Evolutionary conservation across 345 rosid genomes (phyloP), one percentile per base, ranked within the genome.

Genomic region (Nasturtium officinale): DNA sequence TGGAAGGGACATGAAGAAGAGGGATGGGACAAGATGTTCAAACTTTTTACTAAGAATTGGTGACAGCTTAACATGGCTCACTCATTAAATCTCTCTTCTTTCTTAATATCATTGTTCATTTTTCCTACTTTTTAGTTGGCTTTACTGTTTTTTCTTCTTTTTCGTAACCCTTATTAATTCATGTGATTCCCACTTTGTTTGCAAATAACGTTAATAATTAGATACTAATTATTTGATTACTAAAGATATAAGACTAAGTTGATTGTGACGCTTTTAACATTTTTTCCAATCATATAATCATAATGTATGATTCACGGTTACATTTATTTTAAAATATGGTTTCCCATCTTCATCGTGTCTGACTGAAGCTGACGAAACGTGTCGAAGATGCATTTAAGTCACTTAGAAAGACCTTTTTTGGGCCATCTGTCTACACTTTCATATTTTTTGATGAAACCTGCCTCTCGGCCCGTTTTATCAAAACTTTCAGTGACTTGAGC

Each of bases 31-130:
- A 40, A 32, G 45, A 33, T 29, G 66, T 82, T 75, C 61, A 55
- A 77, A 46, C 79, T 62, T 80, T 76, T 81, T 77, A 69, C 82
- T 74, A 33, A 76, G 73, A 83, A 73, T 72, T 65, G 79, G 80
- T 23, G 75, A 78, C 86, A 83, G 61, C 9, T 72, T 76, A 80
- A 80, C 89, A 83, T 83, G 89, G 73, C 69, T 73, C 80, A 54
- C 82, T 76, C 79, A 78, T 83, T 61, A 63, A 13, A 43, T 65
- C 21, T 52, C 42, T 55, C 45, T 62, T 69, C 23, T 52, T 28
- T 54, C 29, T 1, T 23, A 23, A 23, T 65, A 17, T 33, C 45
- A 17, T 66, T 62, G 3, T 55, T 70, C 20, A n/a, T 46, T 33
- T 33, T 38, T n/a, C 18, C 73, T 74, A 42, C 11, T 3, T 50